These are phyloP conservation scores for Zizania palustris DNA, from an alignment of 202 grass and related monocot genomes.

Conservation along the genomic window DNA sequence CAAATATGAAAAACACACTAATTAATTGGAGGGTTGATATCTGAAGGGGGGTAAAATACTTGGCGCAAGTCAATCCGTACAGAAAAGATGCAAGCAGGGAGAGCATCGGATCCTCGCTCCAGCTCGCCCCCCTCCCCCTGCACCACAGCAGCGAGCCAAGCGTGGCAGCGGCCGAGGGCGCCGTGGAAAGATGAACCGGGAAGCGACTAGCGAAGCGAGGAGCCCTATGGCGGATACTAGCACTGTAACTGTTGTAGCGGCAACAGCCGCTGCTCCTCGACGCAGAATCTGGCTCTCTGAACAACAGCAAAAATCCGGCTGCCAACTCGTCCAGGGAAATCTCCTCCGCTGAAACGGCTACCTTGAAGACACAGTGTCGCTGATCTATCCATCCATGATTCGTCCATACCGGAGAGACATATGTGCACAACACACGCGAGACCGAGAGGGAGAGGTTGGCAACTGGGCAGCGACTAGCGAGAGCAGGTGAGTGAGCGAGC, in stretches of 20 bases:
- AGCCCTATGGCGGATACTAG: neutral
- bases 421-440: neutral
- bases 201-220: too few species aligned
- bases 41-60: too few species aligned
- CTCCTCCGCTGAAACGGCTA: constrained; percentile 14
- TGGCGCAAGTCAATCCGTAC: neutral
- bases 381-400: neutral
- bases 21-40: too few species aligned
- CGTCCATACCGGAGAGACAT: neutral
- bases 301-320: neutral
- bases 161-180: neutral
- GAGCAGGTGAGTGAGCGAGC: neutral
- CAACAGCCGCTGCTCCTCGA: neutral
- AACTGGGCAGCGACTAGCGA: neutral
- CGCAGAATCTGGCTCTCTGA: constrained; percentile 7
- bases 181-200: constrained; percentile 7
- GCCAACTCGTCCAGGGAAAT: neutral
- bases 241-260: neutral
- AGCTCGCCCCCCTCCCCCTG: neutral
- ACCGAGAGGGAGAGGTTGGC: constrained; percentile 8
- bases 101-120: constrained; percentile 27
- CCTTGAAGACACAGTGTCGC: neutral
- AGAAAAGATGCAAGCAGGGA: neutral
- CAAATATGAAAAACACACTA: too few species aligned
- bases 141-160: neutral